Evolutionary conservation across 257 asterid genomes (phyloP), one percentile per base, ranked within the genome.

Genomic region (Prunella vulgaris): DNA sequence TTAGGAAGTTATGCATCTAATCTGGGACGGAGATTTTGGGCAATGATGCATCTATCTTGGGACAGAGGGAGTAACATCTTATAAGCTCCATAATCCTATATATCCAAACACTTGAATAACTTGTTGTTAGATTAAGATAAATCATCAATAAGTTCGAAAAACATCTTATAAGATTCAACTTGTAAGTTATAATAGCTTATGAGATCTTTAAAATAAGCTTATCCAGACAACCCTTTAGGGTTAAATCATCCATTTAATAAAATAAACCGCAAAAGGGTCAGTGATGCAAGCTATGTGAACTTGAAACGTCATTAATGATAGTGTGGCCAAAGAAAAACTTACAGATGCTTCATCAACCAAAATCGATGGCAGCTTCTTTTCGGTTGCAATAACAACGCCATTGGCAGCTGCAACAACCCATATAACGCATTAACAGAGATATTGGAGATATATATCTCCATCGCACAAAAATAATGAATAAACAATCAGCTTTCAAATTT

Each of bases 331-430:
- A n/a, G n/a, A 52, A 54, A 57, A 59, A 86, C 99, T 86, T 76
- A 91, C 99, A 58, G 99, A 94, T 30, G 97, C 74, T 71, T 94
- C 99, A 74, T 94, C 99, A 76, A 94, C 99, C 87, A 94, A 83
- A 69, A 94, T 91, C 10, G 99, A 94, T 8, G 99, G 99, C 30
- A 94, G 68, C 74, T 72, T 94, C 87, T 94, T 94, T 84, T 93
- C 99, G 8, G 98, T 91, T 27, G 99, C 98, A 79, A 94, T 89
- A 67, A 94, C 98, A 70, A 91, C 99, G 13, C 99, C 99, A 87
- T 94, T 94, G 63, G 99, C 90, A 52, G 76, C 76, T 72, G 70
- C 71, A 86, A 75, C 28, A 61, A 78, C 20, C 69, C 61, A 46
- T 25, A 42, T 49, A 6, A 73, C 61, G 48, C 15, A 27, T n/a